Percentiles rank a stretch among this genome's conserved stretches.
phyloP scores from a whole-genome alignment of 1,139 yeast genomes.

The Debaryomyces nepalensis region DNA sequence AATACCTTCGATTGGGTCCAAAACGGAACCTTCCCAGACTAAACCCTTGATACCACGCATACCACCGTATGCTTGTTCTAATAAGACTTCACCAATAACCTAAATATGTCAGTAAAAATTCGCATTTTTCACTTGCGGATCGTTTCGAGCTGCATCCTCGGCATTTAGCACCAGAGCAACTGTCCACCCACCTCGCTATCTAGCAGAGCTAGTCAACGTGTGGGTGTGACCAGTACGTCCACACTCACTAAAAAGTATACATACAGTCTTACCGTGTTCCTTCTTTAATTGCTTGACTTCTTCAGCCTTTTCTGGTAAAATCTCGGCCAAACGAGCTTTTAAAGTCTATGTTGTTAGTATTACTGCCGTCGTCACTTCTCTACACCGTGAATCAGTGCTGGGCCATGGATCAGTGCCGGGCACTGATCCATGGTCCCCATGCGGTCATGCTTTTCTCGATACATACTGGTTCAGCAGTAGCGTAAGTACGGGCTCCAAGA shows the following conservation, averaged over 20 bases:
- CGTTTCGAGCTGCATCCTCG: not conserved
- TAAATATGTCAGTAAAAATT: slow-evolving; percentile 23
- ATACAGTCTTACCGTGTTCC: slow-evolving; percentile 83
- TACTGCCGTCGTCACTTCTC: not conserved
- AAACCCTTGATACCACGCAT: slow-evolving; percentile 98
- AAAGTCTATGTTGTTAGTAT: slow-evolving; percentile 48
- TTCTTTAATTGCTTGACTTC: slow-evolving; percentile 88
- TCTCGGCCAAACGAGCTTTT: slow-evolving; percentile 91
- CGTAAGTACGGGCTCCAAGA: slow-evolving; percentile 49
- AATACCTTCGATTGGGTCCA: slow-evolving; percentile 97
- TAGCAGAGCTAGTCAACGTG: no score
- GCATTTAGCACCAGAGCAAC: not conserved
- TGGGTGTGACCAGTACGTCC: no score
- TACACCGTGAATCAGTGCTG: not conserved
- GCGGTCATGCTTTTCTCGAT: not conserved
- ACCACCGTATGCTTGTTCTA: slow-evolving; percentile 99
- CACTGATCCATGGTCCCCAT: not conserved
- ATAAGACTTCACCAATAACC: slow-evolving; percentile 88
- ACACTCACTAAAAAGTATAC: slow-evolving; percentile 30
- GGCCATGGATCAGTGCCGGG: not conserved
- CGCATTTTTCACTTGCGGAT: not conserved
- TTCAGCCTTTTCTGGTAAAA: slow-evolving; percentile 90
- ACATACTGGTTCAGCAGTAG: slow-evolving; percentile 61
- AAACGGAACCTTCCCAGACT: slow-evolving; percentile 99
- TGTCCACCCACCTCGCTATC: no score